phyloP scores from a whole-genome alignment of 345 rosid species.

The Chamaenerion angustifolium region DNA sequence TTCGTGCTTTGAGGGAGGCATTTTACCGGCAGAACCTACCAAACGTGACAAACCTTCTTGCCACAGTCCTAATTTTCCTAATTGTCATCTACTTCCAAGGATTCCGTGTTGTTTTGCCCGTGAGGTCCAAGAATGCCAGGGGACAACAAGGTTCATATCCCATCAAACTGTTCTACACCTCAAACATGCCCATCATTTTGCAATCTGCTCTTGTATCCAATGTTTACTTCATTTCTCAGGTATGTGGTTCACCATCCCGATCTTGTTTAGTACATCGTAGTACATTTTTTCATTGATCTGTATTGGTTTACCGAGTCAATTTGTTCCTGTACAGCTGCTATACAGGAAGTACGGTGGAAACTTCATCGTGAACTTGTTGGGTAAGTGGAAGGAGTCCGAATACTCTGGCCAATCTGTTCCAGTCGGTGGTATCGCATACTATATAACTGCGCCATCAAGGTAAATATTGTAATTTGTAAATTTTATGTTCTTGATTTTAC shows the following conservation, averaged over 20 bases:
- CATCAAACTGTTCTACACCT: constrained; percentile 25
- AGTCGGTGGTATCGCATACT: constrained; percentile 23
- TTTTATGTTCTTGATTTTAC: too few species aligned
- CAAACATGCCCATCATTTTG: constrained; percentile 26
- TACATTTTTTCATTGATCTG: too few species aligned
- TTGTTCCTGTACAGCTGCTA: constrained; percentile 13
- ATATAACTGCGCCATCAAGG: constrained; percentile 22
- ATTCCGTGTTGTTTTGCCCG: constrained; percentile 27
- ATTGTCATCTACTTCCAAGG: constrained; percentile 30
- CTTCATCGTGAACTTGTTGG: constrained; percentile 25
- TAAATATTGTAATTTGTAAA: neutral
- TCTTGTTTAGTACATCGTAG: too few species aligned
- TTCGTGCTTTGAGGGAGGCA: constrained; percentile 25
- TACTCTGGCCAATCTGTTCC: constrained; percentile 22
- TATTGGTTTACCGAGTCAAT: neutral
- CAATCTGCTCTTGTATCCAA: constrained; percentile 28
- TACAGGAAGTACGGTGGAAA: constrained; percentile 25
- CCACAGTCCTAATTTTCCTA: constrained; percentile 20
- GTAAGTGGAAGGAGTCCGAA: constrained; percentile 25
- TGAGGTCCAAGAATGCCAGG: constrained; percentile 31
- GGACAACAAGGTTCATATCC: constrained; percentile 29
- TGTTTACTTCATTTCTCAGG: constrained; percentile 24
- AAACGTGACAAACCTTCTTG: constrained; percentile 23
- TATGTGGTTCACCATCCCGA: too few species aligned
- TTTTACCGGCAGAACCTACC: constrained; percentile 28